Conservation (phyloP, 1,139 yeast species). For the Suhomyces maxii region DNA sequence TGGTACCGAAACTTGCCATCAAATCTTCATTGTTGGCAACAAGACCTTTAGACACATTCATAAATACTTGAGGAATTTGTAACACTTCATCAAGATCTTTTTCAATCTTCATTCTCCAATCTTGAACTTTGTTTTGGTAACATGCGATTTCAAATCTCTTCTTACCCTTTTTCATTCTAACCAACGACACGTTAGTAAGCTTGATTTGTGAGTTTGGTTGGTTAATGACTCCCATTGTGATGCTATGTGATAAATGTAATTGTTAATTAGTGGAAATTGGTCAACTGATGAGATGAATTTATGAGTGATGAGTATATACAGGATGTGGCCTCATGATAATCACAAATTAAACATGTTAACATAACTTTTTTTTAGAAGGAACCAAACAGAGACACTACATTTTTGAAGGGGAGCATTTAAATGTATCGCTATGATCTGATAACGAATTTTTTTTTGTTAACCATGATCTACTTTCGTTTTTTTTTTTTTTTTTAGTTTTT, state of each 20-base stretch:
- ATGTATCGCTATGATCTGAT: too few species aligned
- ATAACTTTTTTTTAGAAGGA: too few species aligned
- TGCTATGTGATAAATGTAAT: not conserved
- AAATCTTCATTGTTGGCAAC: constrained; percentile 90
- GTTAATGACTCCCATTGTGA: constrained; percentile 60
- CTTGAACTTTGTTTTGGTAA: constrained; percentile 95
- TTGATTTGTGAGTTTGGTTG: constrained; percentile 90
- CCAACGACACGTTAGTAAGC: constrained; percentile 91
- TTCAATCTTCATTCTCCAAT: constrained; percentile 85
- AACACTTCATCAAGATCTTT: constrained; percentile 93
- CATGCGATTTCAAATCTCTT: constrained; percentile 94
- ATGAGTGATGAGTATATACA: not conserved
- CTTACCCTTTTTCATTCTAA: constrained; percentile 85
- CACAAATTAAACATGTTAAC: too few species aligned
- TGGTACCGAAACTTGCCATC: constrained; percentile 68
- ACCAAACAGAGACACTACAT: too few species aligned
- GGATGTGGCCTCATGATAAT: too few species aligned
- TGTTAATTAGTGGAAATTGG: not conserved
- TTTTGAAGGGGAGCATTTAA: too few species aligned
- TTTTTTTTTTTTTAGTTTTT: too few species aligned
- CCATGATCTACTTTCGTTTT: too few species aligned
- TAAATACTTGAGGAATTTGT: constrained; percentile 92
- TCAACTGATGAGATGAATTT: not conserved
- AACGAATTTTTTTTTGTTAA: too few species aligned
- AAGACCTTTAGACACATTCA: constrained; percentile 91